Evolutionary conservation across 2,329 filamentous ascomycete genomes (phyloP).

Genomic region (Exophiala aquamarina): DNA sequence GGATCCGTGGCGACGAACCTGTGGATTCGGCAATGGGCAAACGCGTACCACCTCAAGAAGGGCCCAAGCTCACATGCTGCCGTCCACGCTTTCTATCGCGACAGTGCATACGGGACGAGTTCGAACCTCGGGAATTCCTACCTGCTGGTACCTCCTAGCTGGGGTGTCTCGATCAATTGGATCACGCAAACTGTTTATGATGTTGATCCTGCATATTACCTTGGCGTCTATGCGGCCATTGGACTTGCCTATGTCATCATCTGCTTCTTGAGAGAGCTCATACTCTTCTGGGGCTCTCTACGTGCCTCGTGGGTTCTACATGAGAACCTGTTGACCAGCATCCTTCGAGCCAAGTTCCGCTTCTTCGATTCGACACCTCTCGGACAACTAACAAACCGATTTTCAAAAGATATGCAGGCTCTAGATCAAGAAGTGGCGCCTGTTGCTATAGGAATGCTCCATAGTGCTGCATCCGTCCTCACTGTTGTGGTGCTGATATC

Average conservation of each 20-base stretch:
- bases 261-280: conserved; percentile 78
- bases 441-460: conserved; percentile 74
- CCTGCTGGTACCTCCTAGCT: conserved; percentile 15
- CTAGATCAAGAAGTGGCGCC: conserved; percentile 95
- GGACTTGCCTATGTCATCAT: conserved; percentile 76
- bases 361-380: conserved; percentile 97
- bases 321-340: conserved; percentile 69
- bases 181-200: conserved; percentile 37
- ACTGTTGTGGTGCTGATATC: conserved; percentile 89
- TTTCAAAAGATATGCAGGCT: conserved; percentile 94
- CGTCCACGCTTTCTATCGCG: conserved; percentile 15
- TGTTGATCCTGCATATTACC: conserved; percentile 81
- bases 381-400: conserved; percentile 95
- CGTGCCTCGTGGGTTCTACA: conserved; percentile 86
- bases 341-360: conserved; percentile 89
- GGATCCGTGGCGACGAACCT: conserved; percentile 84
- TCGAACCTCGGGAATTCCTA: conserved; percentile 12
- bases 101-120: neutral
- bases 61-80: conserved; percentile 18
- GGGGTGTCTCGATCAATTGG: neutral
- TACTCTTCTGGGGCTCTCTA: conserved; percentile 89
- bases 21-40: conserved; percentile 95
- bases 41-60: conserved; percentile 65
- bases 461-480: conserved; percentile 67
- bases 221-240: conserved; percentile 77